These are phyloP conservation scores for Acanthamoeba rhysodes DNA, from an alignment of 208 protist species.

Conservation along the genomic window DNA sequence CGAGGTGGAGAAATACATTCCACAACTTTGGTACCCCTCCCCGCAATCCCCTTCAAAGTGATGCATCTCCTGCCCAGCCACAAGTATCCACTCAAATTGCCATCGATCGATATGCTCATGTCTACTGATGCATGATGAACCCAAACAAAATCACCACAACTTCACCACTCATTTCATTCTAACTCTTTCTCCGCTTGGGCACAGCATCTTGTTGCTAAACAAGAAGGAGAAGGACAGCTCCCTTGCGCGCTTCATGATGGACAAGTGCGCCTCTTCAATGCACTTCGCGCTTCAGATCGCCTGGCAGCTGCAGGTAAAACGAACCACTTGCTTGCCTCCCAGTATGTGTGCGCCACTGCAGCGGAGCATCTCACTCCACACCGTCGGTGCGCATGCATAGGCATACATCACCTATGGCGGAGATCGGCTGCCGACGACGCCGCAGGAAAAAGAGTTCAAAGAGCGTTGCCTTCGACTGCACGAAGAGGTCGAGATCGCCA, in stretches of 20 bases:
- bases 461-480: slow-evolving; percentile 35
- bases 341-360: neutral
- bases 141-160: neutral
- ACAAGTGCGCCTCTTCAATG: slow-evolving; percentile 50
- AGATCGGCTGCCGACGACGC: neutral
- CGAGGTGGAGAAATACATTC: slow-evolving; percentile 45
- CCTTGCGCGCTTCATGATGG: slow-evolving; percentile 39
- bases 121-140: too few relatives aligned
- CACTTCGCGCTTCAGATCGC: slow-evolving; percentile 50
- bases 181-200: neutral
- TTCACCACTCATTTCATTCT: neutral
- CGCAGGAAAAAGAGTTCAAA: slow-evolving; percentile 48
- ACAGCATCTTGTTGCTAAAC: slow-evolving; percentile 46
- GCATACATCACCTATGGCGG: slow-evolving; percentile 33
- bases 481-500: slow-evolving; percentile 56
- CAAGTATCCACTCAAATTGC: neutral
- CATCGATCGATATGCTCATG: too few relatives aligned
- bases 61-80: neutral
- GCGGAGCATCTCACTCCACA: neutral
- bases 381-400: neutral
- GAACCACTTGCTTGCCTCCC: neutral
- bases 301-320: slow-evolving; percentile 26
- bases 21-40: slow-evolving; percentile 42
- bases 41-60: neutral
- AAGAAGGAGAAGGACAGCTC: slow-evolving; percentile 40